Evolutionary conservation across 768 basidiomycete species (phyloP).

Genomic region (Lentinula sp.): DNA sequence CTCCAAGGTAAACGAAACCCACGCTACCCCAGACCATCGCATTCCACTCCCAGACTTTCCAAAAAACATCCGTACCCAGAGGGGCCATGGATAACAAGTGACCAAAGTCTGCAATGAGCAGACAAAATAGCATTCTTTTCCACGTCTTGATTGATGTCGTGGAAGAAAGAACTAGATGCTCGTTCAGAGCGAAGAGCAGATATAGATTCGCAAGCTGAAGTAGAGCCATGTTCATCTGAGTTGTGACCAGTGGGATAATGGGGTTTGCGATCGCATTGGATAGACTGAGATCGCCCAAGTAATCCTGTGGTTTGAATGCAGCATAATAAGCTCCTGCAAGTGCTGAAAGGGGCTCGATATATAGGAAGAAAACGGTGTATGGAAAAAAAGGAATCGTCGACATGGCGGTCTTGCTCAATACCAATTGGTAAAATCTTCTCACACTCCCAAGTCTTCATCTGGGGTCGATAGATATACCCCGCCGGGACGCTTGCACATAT

Average conservation of each 20-base stretch:
- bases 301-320: constrained; percentile 27
- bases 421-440: too few species aligned
- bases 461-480: too few species aligned
- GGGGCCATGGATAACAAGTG: constrained; percentile 41
- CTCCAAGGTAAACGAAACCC: constrained; percentile 46
- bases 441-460: too few species aligned
- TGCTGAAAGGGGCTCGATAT: constrained; percentile 45
- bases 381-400: constrained; percentile 16
- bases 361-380: constrained; percentile 44
- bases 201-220: constrained; percentile 46
- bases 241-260: neutral
- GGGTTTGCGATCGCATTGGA: constrained; percentile 1
- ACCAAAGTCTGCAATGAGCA: constrained; percentile 44
- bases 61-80: constrained; percentile 33
- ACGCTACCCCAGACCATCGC: constrained; percentile 50
- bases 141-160: constrained; percentile 33
- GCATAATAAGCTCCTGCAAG: constrained; percentile 45
- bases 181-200: constrained; percentile 44
- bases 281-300: constrained; percentile 29
- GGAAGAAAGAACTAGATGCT: constrained; percentile 41
- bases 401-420: neutral
- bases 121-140: constrained; percentile 33
- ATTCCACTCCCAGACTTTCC: constrained; percentile 42
- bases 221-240: constrained; percentile 31
- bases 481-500: too few species aligned